A percentile compares a stretch with the other conserved stretches of the same genome.
phyloP scores from a whole-genome alignment of 192 early-diverging fungal genomes.

The Coemansia sp. region DNA sequence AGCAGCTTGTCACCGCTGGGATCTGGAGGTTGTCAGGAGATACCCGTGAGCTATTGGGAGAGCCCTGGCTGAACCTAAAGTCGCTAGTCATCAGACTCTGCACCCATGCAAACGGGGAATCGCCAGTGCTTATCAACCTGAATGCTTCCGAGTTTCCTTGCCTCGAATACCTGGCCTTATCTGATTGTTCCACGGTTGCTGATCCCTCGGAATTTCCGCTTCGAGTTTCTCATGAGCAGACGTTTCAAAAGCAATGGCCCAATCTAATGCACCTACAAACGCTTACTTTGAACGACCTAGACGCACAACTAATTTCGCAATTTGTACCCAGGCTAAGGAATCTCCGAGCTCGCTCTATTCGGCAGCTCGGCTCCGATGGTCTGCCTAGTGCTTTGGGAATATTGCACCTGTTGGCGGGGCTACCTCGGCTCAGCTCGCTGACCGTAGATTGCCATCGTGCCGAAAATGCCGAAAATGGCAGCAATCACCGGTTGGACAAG shows the following conservation, averaged over 20 bases:
- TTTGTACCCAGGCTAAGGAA: conserved; percentile 6
- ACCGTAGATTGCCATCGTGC: no score
- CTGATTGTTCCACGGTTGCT: conserved; percentile 6
- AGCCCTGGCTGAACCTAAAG: conserved; percentile 3
- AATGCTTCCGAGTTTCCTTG: conserved; percentile 30
- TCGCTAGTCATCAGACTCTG: conserved; percentile 9
- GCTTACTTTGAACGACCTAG: conserved; percentile 8
- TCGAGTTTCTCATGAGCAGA: conserved; percentile 15
- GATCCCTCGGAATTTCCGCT: conserved; percentile 7
- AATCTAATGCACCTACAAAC: conserved; percentile 8
- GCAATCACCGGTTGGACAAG: no score
- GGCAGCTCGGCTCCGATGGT: background rate
- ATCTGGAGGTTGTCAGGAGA: conserved; percentile 5
- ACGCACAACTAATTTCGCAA: conserved; percentile 11
- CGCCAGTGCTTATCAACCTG: conserved; percentile 4
- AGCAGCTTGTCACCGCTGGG: conserved; percentile 18
- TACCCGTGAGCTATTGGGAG: background rate
- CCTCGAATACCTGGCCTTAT: conserved; percentile 8
- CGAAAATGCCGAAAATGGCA: no score
- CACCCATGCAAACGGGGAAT: background rate
- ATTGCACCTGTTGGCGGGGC: conserved; percentile 14
- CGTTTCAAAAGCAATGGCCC: conserved; percentile 32
- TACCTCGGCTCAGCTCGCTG: background rate
- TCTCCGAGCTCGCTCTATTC: conserved; percentile 7
- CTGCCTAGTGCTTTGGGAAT: conserved; percentile 8